These are phyloP conservation scores for Truncatella angustata DNA, from an alignment of 2,329 filamentous ascomycete species.

Conservation along the genomic window DNA sequence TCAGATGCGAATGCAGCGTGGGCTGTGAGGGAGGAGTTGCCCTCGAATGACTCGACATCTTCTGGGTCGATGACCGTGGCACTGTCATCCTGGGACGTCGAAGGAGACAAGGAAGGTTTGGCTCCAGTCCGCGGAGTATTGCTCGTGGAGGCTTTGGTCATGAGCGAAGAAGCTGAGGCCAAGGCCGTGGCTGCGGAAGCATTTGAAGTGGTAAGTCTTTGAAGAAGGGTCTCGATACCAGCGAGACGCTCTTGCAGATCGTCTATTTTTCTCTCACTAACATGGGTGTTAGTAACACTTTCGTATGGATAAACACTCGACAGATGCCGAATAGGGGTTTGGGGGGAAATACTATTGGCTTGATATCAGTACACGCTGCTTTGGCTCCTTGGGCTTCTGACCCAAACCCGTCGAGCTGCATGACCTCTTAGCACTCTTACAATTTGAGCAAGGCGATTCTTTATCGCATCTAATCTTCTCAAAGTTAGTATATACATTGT, in stretches of 20 bases:
- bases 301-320: not conserved
- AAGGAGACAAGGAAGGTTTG: conserved; percentile 21
- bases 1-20: conserved; percentile 46
- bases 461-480: conserved; percentile 61
- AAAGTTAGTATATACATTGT: too few species aligned
- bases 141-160: not conserved
- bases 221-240: conserved; percentile 36
- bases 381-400: conserved; percentile 52
- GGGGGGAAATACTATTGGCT: conserved; percentile 53
- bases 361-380: conserved; percentile 57
- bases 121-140: not conserved
- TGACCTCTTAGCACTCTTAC: conserved; percentile 48
- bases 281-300: not conserved
- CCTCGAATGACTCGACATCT: conserved; percentile 43
- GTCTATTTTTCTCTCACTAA: conserved; percentile 51
- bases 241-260: conserved; percentile 36
- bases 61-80: conserved; percentile 54
- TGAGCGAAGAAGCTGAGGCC: not conserved
- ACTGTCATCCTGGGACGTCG: conserved; percentile 32
- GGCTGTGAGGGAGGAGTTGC: conserved; percentile 43
- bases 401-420: conserved; percentile 55
- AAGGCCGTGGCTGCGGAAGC: not conserved
- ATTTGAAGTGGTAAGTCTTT: conserved; percentile 22
- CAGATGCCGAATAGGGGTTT: not conserved
- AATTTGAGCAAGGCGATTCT: conserved; percentile 57